phyloP scores from a whole-genome alignment of 2,329 filamentous ascomycete genomes.

The Fusarium solani-melongenae region DNA sequence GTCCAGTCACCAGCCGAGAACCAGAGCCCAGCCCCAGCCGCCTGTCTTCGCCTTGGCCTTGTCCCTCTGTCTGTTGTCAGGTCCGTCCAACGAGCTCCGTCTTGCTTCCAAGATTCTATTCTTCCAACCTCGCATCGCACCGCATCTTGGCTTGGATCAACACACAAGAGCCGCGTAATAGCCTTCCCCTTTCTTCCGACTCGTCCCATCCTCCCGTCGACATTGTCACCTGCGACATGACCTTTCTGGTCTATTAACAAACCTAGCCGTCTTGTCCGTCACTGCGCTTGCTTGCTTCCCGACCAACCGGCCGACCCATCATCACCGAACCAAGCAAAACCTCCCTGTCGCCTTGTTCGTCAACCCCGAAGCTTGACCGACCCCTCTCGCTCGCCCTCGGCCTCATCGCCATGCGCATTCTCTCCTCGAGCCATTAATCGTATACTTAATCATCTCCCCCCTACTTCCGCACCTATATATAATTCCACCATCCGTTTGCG shows the following conservation, averaged over 20 bases:
- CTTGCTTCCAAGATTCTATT: slow-evolving; percentile 4
- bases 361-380: slow-evolving; percentile 32
- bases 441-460: slow-evolving; percentile 19
- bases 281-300: background rate
- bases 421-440: slow-evolving; percentile 27
- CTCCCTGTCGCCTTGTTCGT: slow-evolving; percentile 15
- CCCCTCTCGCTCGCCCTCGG: slow-evolving; percentile 26
- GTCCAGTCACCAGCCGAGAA: background rate
- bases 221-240: slow-evolving; percentile 12
- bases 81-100: slow-evolving; percentile 6
- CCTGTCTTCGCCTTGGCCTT: slow-evolving; percentile 5
- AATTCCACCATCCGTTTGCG: slow-evolving; percentile 28
- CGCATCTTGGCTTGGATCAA: slow-evolving; percentile 9
- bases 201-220: slow-evolving; percentile 21
- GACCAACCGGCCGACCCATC: slow-evolving; percentile 1
- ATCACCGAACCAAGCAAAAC: slow-evolving; percentile 12
- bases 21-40: slow-evolving; percentile 22
- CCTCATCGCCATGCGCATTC: slow-evolving; percentile 27
- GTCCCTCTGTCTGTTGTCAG: slow-evolving; percentile 19
- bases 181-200: slow-evolving; percentile 16
- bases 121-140: slow-evolving; percentile 13
- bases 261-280: background rate
- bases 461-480: slow-evolving; percentile 22
- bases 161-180: slow-evolving; percentile 2
- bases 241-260: background rate